Conservation (phyloP, 2,329 filamentous ascomycete genomes). For the Fusarium armeniacum region DNA sequence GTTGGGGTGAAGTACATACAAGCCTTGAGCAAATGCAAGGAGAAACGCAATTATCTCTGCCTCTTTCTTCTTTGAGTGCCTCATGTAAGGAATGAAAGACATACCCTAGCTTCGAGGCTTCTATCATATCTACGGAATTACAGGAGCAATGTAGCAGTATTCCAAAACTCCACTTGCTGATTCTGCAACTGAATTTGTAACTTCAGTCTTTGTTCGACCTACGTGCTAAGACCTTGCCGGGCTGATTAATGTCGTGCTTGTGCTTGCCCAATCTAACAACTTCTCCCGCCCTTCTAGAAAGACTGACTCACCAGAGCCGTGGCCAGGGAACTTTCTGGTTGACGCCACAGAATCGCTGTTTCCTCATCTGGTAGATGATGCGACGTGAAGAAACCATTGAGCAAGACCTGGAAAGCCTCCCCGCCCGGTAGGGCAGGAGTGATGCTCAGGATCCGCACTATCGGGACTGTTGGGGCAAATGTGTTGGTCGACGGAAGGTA, state of each 20-base stretch:
- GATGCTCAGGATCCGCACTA: constrained; percentile 1
- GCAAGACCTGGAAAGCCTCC: background rate
- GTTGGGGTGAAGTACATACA: background rate
- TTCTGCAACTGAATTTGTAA: background rate
- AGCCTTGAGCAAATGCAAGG: constrained; percentile 4
- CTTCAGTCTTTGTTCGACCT: background rate
- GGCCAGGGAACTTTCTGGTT: background rate
- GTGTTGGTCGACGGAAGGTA: constrained; percentile 28
- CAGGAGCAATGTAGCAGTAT: background rate
- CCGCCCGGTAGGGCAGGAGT: constrained; percentile 2
- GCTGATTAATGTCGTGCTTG: background rate
- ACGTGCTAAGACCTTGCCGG: background rate
- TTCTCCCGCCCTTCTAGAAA: constrained; percentile 41
- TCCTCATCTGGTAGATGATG: constrained; percentile 12
- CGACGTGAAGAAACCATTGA: constrained; percentile 9
- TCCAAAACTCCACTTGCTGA: background rate
- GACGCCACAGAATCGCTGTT: constrained; percentile 15
- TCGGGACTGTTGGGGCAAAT: constrained; percentile 16
- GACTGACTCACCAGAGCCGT: background rate
- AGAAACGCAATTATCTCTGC: background rate
- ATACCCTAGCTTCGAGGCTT: background rate
- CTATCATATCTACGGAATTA: background rate
- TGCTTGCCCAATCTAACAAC: background rate
- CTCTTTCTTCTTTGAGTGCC: constrained; percentile 10
- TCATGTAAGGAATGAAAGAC: constrained; percentile 9